These are phyloP conservation scores for Rasamsonia emersonii DNA, from an alignment of 2,329 filamentous ascomycete genomes.

Conservation along the genomic window DNA sequence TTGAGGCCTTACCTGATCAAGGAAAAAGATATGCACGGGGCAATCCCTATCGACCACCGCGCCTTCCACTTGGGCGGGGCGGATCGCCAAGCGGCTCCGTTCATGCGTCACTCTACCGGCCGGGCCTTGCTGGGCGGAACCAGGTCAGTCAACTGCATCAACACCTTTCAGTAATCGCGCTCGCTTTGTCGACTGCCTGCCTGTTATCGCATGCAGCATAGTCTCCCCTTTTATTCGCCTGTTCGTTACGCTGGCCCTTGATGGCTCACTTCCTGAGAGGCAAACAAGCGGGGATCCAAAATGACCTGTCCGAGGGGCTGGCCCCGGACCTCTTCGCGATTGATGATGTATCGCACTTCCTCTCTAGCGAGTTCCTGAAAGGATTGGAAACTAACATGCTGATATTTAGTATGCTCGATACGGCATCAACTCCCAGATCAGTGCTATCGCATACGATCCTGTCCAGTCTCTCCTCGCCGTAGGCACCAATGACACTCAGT, in stretches of 20 bases:
- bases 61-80: too few species aligned
- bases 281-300: constrained; percentile 88
- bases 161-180: too few species aligned
- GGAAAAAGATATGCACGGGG: too few species aligned
- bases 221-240: constrained; percentile 13
- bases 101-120: too few species aligned
- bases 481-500: constrained; percentile 79
- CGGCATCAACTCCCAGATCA: constrained; percentile 68
- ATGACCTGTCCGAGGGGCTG: constrained; percentile 78
- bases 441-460: constrained; percentile 82
- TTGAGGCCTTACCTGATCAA: too few species aligned
- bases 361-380: too few species aligned
- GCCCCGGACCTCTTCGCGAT: constrained; percentile 68
- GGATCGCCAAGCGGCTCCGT: too few species aligned
- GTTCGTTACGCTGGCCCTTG: constrained; percentile 26
- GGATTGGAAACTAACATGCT: constrained; percentile 8
- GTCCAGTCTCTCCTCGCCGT: constrained; percentile 88
- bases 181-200: background rate
- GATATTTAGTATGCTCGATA: constrained; percentile 57
- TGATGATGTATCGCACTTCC: constrained; percentile 59
- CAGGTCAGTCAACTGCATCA: too few species aligned
- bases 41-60: too few species aligned
- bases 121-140: too few species aligned
- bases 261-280: constrained; percentile 87
- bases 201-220: too few species aligned